These are phyloP conservation scores for Mycena sp. DNA, from an alignment of 1,284 basidiomycete species.

Conservation along the genomic window DNA sequence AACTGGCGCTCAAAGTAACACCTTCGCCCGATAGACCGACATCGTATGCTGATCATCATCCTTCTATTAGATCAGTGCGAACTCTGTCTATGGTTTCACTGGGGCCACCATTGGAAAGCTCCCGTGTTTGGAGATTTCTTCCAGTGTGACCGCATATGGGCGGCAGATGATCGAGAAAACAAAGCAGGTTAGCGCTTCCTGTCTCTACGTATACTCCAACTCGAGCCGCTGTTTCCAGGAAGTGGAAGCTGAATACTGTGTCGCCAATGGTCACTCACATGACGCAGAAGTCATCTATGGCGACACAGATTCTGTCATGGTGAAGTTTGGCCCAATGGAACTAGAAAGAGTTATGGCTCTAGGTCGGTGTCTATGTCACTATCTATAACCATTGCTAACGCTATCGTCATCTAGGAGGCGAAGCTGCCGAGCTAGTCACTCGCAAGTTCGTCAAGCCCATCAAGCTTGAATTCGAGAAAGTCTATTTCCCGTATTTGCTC, in stretches of 20 bases:
- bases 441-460: slow-evolving; percentile 92
- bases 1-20: slow-evolving; percentile 88
- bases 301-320: slow-evolving; percentile 98
- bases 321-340: slow-evolving; percentile 91
- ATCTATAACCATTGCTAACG: not conserved
- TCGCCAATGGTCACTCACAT: slow-evolving; percentile 86
- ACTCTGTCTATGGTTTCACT: slow-evolving; percentile 98
- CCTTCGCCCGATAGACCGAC: not conserved
- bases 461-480: slow-evolving; percentile 98
- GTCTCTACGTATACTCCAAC: not conserved
- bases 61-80: slow-evolving; percentile 84
- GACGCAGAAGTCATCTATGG: slow-evolving; percentile 96
- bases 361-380: slow-evolving; percentile 57
- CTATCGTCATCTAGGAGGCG: slow-evolving; percentile 75
- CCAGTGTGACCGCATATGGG: slow-evolving; percentile 92
- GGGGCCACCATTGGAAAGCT: slow-evolving; percentile 96
- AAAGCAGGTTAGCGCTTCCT: slow-evolving; percentile 67
- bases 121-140: slow-evolving; percentile 93
- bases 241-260: slow-evolving; percentile 89
- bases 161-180: slow-evolving; percentile 98
- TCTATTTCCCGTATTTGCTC: slow-evolving; percentile 95
- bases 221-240: slow-evolving; percentile 56
- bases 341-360: slow-evolving; percentile 87
- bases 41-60: not conserved
- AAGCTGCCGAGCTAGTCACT: slow-evolving; percentile 95